Evolutionary conservation across 2,329 filamentous ascomycete species (phyloP).

Genomic region (Corinectria fuckeliana): DNA sequence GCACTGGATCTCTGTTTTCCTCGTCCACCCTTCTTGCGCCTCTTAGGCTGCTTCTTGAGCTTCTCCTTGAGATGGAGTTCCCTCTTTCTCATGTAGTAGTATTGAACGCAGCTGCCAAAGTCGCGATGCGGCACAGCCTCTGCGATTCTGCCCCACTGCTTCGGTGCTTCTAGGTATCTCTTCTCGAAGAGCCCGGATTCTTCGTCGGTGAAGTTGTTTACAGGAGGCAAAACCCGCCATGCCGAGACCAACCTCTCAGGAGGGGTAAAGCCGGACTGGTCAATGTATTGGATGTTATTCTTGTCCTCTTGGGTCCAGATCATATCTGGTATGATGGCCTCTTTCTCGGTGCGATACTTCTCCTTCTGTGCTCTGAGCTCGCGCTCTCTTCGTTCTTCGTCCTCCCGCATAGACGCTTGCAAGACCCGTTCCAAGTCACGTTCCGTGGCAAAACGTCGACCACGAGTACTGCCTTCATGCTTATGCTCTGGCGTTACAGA

Average conservation of each 20-base stretch:
- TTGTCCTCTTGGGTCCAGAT: conserved; percentile 68
- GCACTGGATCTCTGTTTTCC: conserved; percentile 67
- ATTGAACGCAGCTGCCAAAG: conserved; percentile 82
- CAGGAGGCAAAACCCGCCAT: conserved; percentile 75
- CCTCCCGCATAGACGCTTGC: conserved; percentile 73
- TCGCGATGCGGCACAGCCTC: conserved; percentile 70
- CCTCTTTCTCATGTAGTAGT: conserved; percentile 84
- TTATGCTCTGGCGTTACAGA: conserved; percentile 59
- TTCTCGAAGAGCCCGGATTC: conserved; percentile 76
- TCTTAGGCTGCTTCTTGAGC: conserved; percentile 68
- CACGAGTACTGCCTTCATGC: conserved; percentile 60
- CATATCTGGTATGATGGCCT: conserved; percentile 76
- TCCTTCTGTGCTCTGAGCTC: conserved; percentile 69
- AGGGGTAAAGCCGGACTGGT: conserved; percentile 69
- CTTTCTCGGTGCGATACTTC: conserved; percentile 76
- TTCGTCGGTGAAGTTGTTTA: conserved; percentile 76
- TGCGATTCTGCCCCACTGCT: conserved; percentile 83
- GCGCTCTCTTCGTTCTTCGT: conserved; percentile 73
- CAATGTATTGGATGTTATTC: conserved; percentile 64
- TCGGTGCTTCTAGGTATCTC: conserved; percentile 76
- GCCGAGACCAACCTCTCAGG: conserved; percentile 71
- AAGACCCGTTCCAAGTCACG: conserved; percentile 75
- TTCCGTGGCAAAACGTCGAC: conserved; percentile 71
- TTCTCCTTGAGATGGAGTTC: conserved; percentile 79
- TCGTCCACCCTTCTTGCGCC: conserved; percentile 61